Base-by-base conservation (phyloP, 2,329 filamentous ascomycete species). In the Cytospora schulzeri region DNA sequence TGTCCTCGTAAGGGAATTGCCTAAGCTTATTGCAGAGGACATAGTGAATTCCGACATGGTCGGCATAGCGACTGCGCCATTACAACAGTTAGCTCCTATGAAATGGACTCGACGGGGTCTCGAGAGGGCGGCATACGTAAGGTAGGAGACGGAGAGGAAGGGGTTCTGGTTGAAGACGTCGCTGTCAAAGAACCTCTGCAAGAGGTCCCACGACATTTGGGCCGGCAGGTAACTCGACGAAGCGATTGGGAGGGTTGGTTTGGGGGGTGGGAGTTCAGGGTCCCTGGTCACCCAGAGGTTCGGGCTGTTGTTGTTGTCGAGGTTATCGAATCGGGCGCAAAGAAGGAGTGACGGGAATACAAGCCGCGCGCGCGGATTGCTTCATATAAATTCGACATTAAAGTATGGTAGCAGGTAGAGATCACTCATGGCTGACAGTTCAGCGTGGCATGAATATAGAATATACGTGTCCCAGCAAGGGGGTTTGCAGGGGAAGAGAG, bases 111-210 rank as follows among this genome's bases (percentile, higher is more conserved):
- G 57, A 52, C 31, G 45, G 52, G 33, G 31, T 29, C 67, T 59
- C 57, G 70, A 66, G 68, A 68, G 67, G 66, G 63, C 56, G 68
- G 82, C 89, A 85, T 83, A 94, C 91, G 91, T 91, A 74, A 95
- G 87, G 79, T 95, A 95, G 70, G 91, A 92, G 76, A 95, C 91
- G 67, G 91, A 90, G 77, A 95, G 88, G 78, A 93, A 94, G 69
- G 92, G 91, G 79, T 94, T 90, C 80, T 91, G 89, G 82, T 93
- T 94, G 85, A 95, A 95, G 83, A 95, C 91, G 83, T 95, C 91
- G 82, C 90, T 93, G 85, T 94, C 91, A 82, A 95, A 88, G 86
- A 94, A 93, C 79, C 91, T 88, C 83, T 92, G 90, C 76, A 95
- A 85, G 81, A 95, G 84, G 83, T 93, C 90, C 91, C 91, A 94